Base-by-base conservation (phyloP, 2,329 filamentous ascomycete genomes). In the Macroventuria anomochaeta region DNA sequence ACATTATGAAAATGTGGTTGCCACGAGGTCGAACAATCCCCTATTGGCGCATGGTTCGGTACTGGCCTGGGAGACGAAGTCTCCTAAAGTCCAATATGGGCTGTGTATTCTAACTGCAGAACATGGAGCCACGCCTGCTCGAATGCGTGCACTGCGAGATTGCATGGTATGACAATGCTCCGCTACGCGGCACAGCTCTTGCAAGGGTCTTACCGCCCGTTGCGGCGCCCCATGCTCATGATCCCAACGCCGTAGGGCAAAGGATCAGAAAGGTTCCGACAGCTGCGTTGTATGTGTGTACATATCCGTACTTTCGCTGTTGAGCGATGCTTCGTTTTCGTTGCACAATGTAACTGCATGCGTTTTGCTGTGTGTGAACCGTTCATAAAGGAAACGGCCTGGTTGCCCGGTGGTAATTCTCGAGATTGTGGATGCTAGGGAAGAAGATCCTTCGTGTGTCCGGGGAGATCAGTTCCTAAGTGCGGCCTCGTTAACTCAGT, bases 131-230 rank as follows among this genome's bases (percentile, higher is more conserved):
- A 11, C 23, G 17, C 28, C 21, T 48, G 2, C 28, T 44, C 44
- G 21, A 49, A 36, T 40, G 20, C 17, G 39, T 49, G 18, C 31
- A 17, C 21, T 31, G 39, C 28, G 44, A 49, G 23, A 54, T 49
- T 54, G 18, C 39, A 43, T 49, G 34, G 39, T 48, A 31, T 25
- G 34, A 34, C 40, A 32, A 4, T 33, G 44, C 34, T 54, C 33
- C 51, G 36, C 46, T 20, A 34, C 15, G 44, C 39, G 51, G 44
- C 51, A 49, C 39, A 44, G 44, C 44, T 49, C 44, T 49, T 40
- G 44, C 51, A 54, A 29, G 51, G 51, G 39, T 44, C 32, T 29
- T 39, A 18, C 51, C 44, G 44, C 34, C 23, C 34, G 23, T 41
- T 49, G 34, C 40, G 23, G 43, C 15, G 36, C 28, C 34, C 41